Evolutionary conservation across 805 yeast species (phyloP), one percentile per base, ranked within the genome.

Genomic region (Wickerhamiella kurtzmanii): DNA sequence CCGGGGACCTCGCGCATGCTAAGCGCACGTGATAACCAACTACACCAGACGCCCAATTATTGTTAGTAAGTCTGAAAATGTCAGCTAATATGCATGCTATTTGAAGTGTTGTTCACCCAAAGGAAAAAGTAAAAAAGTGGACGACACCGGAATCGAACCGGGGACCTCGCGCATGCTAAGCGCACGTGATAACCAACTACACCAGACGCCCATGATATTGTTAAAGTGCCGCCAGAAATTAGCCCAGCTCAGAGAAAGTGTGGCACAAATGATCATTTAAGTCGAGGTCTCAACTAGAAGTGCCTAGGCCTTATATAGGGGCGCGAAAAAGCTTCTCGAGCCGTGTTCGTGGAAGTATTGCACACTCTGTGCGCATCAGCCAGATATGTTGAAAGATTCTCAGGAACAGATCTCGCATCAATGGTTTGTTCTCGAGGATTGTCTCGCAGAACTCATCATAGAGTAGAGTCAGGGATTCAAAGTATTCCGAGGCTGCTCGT

Each of bases 111-210:
- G n/a, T n/a, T n/a, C n/a, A n/a, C n/a, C n/a, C n/a, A n/a, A n/a
- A n/a, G n/a, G 19, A 35, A 48, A 43, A 35, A 19, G 9, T 46
- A 53, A 58, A 58, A 54, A 55, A 46, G 35, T 60, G 63, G 62
- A 60, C 63, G 60, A 60, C 56, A 56, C 63, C 61, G 63, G 63
- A 60, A 58, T 60, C 59, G 63, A 59, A 59, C 63, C 63, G 61
- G 63, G 59, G 63, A 59, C 63, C 63, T 59, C 59, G 56, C 62
- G 63, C 63, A 59, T 59, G 63, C 63, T 59, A 59, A 59, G 63
- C 63, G 62, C 56, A 58, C 55, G 62, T 59, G 62, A 59, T 59
- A 59, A 59, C 62, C 62, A 58, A 58, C 62, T 58, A 58, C 63
- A 59, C 63, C 63, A 59, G 56, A 57, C 60, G 63, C 63, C 63